A percentile compares a stretch with the other conserved stretches of the same genome.
Conservation (phyloP, 768 basidiomycete genomes). For the Pholiota molesta region DNA sequence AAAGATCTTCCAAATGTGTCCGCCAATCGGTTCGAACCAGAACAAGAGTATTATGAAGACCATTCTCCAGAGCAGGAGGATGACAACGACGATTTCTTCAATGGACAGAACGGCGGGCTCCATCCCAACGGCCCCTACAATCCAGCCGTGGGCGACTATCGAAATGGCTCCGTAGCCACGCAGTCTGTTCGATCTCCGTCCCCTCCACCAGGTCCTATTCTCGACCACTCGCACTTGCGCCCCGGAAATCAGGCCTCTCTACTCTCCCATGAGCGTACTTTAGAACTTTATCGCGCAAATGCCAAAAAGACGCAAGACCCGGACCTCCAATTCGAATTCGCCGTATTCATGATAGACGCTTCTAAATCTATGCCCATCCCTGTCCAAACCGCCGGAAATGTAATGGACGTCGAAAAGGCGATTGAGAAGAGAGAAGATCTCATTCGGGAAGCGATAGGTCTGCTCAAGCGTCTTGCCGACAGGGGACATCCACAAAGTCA, state of each 20-base stretch:
- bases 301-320: slow-evolving; percentile 99
- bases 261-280: slow-evolving; percentile 92
- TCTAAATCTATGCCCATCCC: slow-evolving; percentile 89
- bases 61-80: slow-evolving; percentile 47
- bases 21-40: slow-evolving; percentile 39
- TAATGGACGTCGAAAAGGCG: slow-evolving; percentile 81
- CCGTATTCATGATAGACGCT: slow-evolving; percentile 98
- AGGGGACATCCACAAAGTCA: slow-evolving; percentile 93
- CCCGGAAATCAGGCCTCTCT: slow-evolving; percentile 93
- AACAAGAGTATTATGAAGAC: slow-evolving; percentile 44
- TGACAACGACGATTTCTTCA: slow-evolving; percentile 51
- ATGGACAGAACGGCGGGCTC: slow-evolving; percentile 33
- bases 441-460: slow-evolving; percentile 81
- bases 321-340: slow-evolving; percentile 96
- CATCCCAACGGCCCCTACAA: slow-evolving; percentile 35
- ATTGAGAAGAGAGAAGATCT: slow-evolving; percentile 85
- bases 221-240: slow-evolving; percentile 90
- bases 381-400: slow-evolving; percentile 65
- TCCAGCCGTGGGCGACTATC: slow-evolving; percentile 32
- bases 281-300: slow-evolving; percentile 96
- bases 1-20: slow-evolving; percentile 28
- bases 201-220: slow-evolving; percentile 67
- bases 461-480: slow-evolving; percentile 92
- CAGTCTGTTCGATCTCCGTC: slow-evolving; percentile 70
- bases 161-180: slow-evolving; percentile 45